These are phyloP conservation scores for Chalciporus piperatoides DNA, from an alignment of 1,284 basidiomycete species.

Conservation along the genomic window DNA sequence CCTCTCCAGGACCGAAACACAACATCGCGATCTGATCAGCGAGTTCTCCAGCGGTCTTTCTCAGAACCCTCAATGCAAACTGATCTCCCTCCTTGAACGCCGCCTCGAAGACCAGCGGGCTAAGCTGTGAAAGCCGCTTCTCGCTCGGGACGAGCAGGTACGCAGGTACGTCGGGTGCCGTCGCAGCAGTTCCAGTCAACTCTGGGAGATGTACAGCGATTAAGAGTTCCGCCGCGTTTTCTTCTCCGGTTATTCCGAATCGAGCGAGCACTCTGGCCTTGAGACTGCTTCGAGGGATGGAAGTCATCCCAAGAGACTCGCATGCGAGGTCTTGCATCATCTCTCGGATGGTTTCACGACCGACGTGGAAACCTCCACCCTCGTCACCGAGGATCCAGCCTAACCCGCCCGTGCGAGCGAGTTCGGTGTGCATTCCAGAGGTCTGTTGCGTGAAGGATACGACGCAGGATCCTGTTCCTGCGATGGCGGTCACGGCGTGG, in stretches of 20 bases:
- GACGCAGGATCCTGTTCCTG: conserved; percentile 69
- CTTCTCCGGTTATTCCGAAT: conserved; percentile 53
- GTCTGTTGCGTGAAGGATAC: conserved; percentile 53
- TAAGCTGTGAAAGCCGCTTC: conserved; percentile 67
- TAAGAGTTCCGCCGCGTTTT: conserved; percentile 58
- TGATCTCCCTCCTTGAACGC: conserved; percentile 63
- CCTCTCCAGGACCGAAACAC: conserved; percentile 38
- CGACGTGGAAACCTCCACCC: conserved; percentile 73
- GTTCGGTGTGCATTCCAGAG: conserved; percentile 44
- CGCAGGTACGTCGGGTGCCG: conserved; percentile 25
- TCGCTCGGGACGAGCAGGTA: conserved; percentile 51
- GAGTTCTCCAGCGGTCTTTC: conserved; percentile 47
- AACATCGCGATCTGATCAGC: conserved; percentile 60
- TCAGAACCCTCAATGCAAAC: conserved; percentile 57
- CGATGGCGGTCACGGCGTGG: conserved; percentile 62
- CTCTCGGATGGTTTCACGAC: conserved; percentile 65
- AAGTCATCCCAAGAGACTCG: conserved; percentile 42
- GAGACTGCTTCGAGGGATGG: conserved; percentile 36
- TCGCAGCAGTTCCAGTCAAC: conserved; percentile 29
- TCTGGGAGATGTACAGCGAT: conserved; percentile 58
- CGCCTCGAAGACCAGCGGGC: conserved; percentile 68
- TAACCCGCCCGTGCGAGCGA: conserved; percentile 74
- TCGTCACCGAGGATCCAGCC: conserved; percentile 83
- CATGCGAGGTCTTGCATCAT: conserved; percentile 56
- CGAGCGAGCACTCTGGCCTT: conserved; percentile 44